Evolutionary conservation across 306 rosid genomes (phyloP).

Genomic region (Casuarina cunninghamiana): DNA sequence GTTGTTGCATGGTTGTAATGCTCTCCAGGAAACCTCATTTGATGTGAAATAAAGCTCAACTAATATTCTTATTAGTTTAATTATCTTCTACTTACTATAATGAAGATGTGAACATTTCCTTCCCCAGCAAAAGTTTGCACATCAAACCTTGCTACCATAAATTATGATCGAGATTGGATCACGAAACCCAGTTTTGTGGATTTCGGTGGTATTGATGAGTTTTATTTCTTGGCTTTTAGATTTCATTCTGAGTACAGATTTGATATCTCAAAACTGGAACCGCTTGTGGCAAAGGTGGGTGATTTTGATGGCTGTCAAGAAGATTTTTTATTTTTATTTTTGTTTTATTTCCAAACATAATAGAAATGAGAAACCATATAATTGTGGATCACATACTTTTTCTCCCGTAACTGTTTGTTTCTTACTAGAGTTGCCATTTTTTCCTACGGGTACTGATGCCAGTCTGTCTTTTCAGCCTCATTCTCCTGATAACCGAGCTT

Average conservation of each 20-base stretch:
- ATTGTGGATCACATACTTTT: not conserved
- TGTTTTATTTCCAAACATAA: not conserved
- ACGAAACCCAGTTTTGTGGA: not conserved
- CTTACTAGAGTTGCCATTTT: not conserved
- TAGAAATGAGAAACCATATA: not conserved
- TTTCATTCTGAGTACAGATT: constrained; percentile 79
- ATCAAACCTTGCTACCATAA: too few species aligned
- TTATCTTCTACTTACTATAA: not conserved
- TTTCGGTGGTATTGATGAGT: not conserved
- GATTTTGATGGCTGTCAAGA: constrained; percentile 8
- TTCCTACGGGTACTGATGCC: constrained; percentile 16
- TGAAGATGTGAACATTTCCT: not conserved
- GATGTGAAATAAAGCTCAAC: not conserved
- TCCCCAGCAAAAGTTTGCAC: too few species aligned
- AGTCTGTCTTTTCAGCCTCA: constrained; percentile 68
- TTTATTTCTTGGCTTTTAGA: constrained; percentile 42
- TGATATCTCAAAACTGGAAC: constrained; percentile 84
- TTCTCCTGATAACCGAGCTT: constrained; percentile 91
- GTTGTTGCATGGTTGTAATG: not conserved
- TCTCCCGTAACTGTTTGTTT: not conserved
- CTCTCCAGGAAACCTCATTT: not conserved
- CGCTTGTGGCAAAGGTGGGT: constrained; percentile 84
- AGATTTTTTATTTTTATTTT: constrained; percentile 13
- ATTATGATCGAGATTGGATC: too few species aligned
- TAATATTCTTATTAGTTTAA: not conserved